Percentiles rank a stretch among this genome's conserved stretches.
Conservation (phyloP, 495 filamentous ascomycete genomes). For the Bombardia bombarda region DNA sequence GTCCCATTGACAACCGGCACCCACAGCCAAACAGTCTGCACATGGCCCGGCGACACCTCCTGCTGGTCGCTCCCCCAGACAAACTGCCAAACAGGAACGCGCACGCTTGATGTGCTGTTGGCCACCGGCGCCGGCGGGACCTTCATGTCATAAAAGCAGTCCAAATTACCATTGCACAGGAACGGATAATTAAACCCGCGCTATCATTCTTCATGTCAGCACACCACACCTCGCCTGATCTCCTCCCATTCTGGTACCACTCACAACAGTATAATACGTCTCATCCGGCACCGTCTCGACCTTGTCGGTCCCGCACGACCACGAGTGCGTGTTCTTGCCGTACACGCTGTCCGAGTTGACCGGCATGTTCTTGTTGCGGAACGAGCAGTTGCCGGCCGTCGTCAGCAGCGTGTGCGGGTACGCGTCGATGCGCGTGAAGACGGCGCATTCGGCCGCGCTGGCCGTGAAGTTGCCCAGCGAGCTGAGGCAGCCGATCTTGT, state of each 20-base stretch:
- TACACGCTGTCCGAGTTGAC: conserved; percentile 28
- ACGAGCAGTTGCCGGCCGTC: conserved; percentile 22
- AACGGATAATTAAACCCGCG: conserved; percentile 23
- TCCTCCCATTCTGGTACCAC: too few species aligned
- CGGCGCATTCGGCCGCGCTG: conserved; percentile 18
- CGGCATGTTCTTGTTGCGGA: conserved; percentile 20
- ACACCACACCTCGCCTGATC: too few species aligned
- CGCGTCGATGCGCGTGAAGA: conserved; percentile 15
- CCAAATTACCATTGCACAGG: conserved; percentile 24
- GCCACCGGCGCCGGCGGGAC: conserved; percentile 1
- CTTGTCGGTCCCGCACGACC: conserved; percentile 11
- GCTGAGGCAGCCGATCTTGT: conserved; percentile 28
- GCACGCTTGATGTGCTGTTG: not conserved
- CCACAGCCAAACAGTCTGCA: conserved; percentile 24
- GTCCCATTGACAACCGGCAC: conserved; percentile 4
- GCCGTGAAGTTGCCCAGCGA: conserved; percentile 13
- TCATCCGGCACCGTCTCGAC: conserved; percentile 1
- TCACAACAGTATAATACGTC: conserved; percentile 23
- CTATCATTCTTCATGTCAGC: not conserved
- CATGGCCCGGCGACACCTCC: conserved; percentile 19
- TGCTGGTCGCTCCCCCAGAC: conserved; percentile 25
- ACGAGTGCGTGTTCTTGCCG: conserved; percentile 18
- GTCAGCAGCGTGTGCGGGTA: conserved; percentile 22
- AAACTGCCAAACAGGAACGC: conserved; percentile 23
- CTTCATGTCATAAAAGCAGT: conserved; percentile 27